These are phyloP conservation scores for Silene coronaria DNA, from an alignment of 179 eudicot genomes.

Conservation along the genomic window DNA sequence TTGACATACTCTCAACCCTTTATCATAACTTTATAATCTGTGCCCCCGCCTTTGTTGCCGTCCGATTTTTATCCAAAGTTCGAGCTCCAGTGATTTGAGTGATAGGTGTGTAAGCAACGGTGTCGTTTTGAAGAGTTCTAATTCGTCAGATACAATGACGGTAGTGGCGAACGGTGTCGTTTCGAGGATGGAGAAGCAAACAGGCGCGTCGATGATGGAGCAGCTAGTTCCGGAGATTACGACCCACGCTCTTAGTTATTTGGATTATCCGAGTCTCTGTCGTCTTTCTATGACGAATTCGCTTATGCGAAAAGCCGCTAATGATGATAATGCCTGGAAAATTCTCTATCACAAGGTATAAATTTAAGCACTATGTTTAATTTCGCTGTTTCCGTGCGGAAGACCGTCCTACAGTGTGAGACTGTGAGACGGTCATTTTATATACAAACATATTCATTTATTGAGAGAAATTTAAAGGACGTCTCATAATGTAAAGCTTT, in stretches of 20 bases:
- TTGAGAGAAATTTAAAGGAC: no score
- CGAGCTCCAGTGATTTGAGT: neutral
- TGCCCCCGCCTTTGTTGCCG: slow-evolving; percentile 30
- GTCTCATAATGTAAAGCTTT: no score
- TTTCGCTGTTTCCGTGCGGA: no score
- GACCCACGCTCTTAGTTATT: slow-evolving; percentile 77
- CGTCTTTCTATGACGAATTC: slow-evolving; percentile 91
- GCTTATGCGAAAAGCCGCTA: slow-evolving; percentile 78
- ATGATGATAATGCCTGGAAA: slow-evolving; percentile 96
- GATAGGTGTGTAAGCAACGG: neutral
- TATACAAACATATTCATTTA: no score
- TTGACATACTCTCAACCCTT: slow-evolving; percentile 19
- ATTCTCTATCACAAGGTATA: slow-evolving; percentile 96
- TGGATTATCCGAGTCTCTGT: slow-evolving; percentile 87
- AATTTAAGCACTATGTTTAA: no score
- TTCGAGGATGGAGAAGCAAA: slow-evolving; percentile 39
- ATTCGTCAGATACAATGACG: neutral
- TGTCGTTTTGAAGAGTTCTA: neutral
- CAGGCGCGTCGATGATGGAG: slow-evolving; percentile 95
- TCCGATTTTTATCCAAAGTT: slow-evolving; percentile 27
- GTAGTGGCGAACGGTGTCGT: slow-evolving; percentile 26
- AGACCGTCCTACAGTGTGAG: no score
- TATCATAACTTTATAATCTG: slow-evolving; percentile 30
- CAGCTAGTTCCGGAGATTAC: slow-evolving; percentile 92
- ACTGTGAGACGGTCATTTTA: no score